These are phyloP conservation scores for Davidsoniella eucalypti DNA, from an alignment of 2,329 filamentous ascomycete genomes.

Conservation along the genomic window DNA sequence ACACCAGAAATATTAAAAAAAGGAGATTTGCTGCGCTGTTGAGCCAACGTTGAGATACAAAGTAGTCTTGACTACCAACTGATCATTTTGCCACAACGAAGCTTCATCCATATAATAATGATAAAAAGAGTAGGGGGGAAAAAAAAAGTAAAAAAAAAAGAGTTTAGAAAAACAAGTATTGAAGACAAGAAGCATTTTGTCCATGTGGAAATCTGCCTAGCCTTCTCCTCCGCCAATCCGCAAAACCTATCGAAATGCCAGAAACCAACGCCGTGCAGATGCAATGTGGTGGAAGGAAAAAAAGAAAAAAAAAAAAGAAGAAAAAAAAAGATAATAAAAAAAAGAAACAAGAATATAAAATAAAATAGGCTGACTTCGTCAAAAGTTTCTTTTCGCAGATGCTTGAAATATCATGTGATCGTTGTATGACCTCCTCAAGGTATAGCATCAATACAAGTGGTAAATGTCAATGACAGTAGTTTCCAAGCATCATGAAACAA, in stretches of 20 bases:
- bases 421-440: too few relatives aligned
- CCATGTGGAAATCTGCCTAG: background rate
- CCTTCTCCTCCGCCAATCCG: background rate
- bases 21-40: too few relatives aligned
- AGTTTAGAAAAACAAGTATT: slow-evolving; percentile 1
- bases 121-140: too few relatives aligned
- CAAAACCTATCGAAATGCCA: background rate
- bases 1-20: too few relatives aligned
- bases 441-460: background rate
- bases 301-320: slow-evolving; percentile 14
- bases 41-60: too few relatives aligned
- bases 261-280: slow-evolving; percentile 10
- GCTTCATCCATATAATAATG: background rate
- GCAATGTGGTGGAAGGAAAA: slow-evolving; percentile 8
- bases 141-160: background rate
- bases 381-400: background rate
- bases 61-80: background rate
- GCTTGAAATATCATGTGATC: too few relatives aligned
- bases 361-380: background rate
- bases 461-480: background rate
- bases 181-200: background rate
- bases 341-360: background rate
- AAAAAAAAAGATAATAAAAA: background rate
- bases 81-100: background rate
- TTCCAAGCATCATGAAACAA: background rate